Base-by-base conservation (phyloP, 495 filamentous ascomycete genomes). In the Lasiosphaeris hirsuta region DNA sequence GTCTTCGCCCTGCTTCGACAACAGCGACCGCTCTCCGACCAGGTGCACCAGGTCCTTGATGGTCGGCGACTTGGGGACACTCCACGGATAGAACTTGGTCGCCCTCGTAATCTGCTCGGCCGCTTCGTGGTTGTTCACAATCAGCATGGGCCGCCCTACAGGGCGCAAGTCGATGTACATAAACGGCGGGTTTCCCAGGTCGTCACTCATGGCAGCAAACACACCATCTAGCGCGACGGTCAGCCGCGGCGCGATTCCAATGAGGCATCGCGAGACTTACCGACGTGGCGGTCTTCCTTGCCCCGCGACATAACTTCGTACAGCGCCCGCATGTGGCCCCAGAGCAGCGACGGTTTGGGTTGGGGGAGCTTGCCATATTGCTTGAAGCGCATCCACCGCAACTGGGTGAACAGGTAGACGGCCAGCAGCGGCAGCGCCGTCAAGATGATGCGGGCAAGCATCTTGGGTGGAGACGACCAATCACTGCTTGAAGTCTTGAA, bases 121-220 rank as follows among this genome's bases (percentile, higher is more conserved):
- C 0, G 79, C 48, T 3, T 75, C 71, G 42, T 82, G 74, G 60
- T 72, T 71, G 30, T 62, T 57, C 19, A 83, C 59, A 8, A 80
- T 44, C 8, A 75, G 48, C 48, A 79, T 59, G 17, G 67, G 59
- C 4, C 50, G 55, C 13, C 41, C 45, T 6, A 69, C 58, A 2
- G 77, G 76, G 8, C 76, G 64, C 10, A 73, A 50, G 45, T 80
- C 76, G 7, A 73, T 7, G 14, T 70, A 19, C 36, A 74, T 56
- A n/a, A 71, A 1, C 0, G 61, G 56, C 0, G 73, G 70, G 13
- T 60, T 63, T 1, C 64, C 65, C 7, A 68, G 30, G 0, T 62
- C 57, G 44, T 65, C 43, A 39, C 48, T 40, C 53, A 73, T 69
- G 10, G 58, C 49, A 0, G 33, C 19, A 10, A 72, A 57, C 4